Conservation (phyloP, 225 moss, liverwort and hornwort genomes). For the Ulota crispa region DNA sequence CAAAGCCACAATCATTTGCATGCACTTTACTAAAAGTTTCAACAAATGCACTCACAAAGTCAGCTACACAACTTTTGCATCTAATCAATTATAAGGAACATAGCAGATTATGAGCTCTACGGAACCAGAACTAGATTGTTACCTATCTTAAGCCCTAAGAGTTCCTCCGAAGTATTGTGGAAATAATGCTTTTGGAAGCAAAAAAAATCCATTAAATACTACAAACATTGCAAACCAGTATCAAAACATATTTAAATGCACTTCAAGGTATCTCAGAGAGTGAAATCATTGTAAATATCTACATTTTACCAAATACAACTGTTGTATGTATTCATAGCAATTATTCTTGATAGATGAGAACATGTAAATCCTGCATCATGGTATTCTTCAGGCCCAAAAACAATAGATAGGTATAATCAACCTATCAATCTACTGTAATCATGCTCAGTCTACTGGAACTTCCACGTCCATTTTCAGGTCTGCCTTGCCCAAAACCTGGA, state of each 20-base stretch:
- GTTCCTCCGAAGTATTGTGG: too few relatives aligned
- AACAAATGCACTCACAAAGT: too few relatives aligned
- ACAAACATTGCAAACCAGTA: too few relatives aligned
- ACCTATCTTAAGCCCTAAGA: too few relatives aligned
- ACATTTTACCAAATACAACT: background rate
- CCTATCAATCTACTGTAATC: background rate
- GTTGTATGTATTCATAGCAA: background rate
- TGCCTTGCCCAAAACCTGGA: slow-evolving; percentile 69
- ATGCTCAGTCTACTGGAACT: slow-evolving; percentile 70
- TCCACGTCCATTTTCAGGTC: slow-evolving; percentile 89
- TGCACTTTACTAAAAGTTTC: too few relatives aligned
- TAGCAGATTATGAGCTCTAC: too few relatives aligned
- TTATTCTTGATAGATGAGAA: background rate
- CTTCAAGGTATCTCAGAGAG: background rate
- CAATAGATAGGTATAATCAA: background rate
- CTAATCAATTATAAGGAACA: too few relatives aligned
- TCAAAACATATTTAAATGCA: background rate
- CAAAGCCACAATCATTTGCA: too few relatives aligned
- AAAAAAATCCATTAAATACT: too few relatives aligned
- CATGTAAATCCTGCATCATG: background rate
- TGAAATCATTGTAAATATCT: background rate
- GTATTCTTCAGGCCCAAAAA: background rate
- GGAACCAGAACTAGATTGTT: too few relatives aligned
- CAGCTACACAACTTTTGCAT: too few relatives aligned
- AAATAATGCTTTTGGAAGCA: too few relatives aligned